Percentiles rank a stretch among this genome's conserved stretches.
phyloP scores from a whole-genome alignment of 352 stramenopile genomes.

The Phytophthora pluvialis region DNA sequence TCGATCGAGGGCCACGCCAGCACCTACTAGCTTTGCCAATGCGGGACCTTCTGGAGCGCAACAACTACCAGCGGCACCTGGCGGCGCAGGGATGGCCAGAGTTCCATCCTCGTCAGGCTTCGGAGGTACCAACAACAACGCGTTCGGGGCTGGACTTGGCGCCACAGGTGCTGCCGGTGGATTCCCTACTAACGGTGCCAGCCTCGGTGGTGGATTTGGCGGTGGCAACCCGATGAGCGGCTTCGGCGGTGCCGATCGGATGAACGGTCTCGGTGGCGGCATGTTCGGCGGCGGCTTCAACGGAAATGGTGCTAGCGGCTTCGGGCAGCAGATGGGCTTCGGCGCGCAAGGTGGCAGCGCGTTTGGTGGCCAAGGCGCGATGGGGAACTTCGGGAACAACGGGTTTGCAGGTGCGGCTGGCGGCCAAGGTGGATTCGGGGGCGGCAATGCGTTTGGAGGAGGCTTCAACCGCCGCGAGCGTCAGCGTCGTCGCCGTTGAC shows the following conservation, averaged over 20 bases:
- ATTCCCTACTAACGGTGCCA: neutral
- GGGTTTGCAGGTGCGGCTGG: constrained; percentile 9
- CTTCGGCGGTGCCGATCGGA: constrained; percentile 14
- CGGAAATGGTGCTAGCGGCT: constrained; percentile 11
- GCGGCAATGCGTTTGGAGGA: constrained; percentile 15
- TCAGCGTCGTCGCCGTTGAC: constrained; percentile 11
- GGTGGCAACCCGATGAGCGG: neutral
- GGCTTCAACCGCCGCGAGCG: constrained; percentile 23
- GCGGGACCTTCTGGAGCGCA: neutral
- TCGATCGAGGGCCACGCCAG: constrained; percentile 22
- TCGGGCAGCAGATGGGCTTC: constrained; percentile 18
- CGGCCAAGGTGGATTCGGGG: neutral
- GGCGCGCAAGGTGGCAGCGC: constrained; percentile 15
- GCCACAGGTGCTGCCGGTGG: neutral
- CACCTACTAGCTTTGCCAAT: constrained; percentile 19
- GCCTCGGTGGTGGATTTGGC: constrained; percentile 4
- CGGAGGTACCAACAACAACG: constrained; percentile 9
- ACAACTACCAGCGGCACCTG: constrained; percentile 10
- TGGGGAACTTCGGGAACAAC: constrained; percentile 20
- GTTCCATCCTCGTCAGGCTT: neutral
- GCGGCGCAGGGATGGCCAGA: neutral
- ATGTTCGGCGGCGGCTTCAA: constrained; percentile 7
- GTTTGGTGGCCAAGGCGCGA: constrained; percentile 19
- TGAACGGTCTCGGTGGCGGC: constrained; percentile 10
- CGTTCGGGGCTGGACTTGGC: constrained; percentile 7